Conservation (phyloP, 345 rosid species). For the Citrus australasica region DNA sequence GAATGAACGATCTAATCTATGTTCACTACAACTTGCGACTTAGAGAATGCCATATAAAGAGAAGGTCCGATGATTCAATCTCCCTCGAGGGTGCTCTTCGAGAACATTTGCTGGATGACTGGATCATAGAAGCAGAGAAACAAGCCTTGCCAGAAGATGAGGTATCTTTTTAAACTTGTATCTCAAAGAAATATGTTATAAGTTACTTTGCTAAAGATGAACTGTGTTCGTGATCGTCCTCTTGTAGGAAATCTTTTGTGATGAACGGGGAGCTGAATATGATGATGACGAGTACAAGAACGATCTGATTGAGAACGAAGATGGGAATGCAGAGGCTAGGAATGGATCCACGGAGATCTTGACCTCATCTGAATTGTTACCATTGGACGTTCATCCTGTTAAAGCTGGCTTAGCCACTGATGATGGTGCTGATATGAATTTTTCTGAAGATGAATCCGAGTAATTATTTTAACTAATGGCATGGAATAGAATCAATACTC, state of each 20-base stretch:
- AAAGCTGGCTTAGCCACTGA: constrained; percentile 16
- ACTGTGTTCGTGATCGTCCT: background rate
- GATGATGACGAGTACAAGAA: constrained; percentile 12
- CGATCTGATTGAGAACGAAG: constrained; percentile 15
- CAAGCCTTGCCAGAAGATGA: constrained; percentile 24
- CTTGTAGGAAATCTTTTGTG: constrained; percentile 17
- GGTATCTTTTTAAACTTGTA: constrained; percentile 10
- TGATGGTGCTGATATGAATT: constrained; percentile 31
- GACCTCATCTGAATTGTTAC: constrained; percentile 15
- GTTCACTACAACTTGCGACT: constrained; percentile 37
- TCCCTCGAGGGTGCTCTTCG: constrained; percentile 19
- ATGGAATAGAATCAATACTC: background rate
- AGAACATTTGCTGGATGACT: constrained; percentile 22
- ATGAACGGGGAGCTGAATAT: constrained; percentile 19
- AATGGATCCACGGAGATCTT: constrained; percentile 16
- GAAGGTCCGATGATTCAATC: constrained; percentile 14
- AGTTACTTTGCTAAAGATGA: background rate
- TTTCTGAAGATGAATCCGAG: constrained; percentile 43
- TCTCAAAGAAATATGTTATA: background rate
- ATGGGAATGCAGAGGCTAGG: constrained; percentile 12
- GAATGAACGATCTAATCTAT: constrained; percentile 21
- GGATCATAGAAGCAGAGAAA: constrained; percentile 27
- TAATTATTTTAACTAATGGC: constrained; percentile 11
- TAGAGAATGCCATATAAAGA: constrained; percentile 30
- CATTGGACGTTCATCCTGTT: constrained; percentile 12